Evolutionary conservation across 139 green algal genomes (phyloP), one percentile per base, ranked within the genome.

Genomic region (Volvox africanus): DNA sequence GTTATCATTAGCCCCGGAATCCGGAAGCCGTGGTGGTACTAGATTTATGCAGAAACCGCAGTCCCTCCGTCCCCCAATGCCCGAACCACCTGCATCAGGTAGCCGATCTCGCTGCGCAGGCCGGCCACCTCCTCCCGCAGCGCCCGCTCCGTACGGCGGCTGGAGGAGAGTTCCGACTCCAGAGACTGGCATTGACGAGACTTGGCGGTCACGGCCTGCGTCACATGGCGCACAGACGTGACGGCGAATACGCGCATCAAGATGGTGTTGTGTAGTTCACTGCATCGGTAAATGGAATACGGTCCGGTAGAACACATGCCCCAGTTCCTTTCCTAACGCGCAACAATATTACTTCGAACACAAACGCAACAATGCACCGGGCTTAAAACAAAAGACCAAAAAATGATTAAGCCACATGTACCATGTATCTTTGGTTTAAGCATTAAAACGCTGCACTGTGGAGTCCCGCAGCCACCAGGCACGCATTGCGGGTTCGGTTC

Each of bases 201-300:
- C 71, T 89, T 89, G 71, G 85, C 85, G 28, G 71, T 89, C 17
- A 89, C 50, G 26, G 83, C 67, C 83, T 89, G 83, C 37, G 80
- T 12, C 50, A 13, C 16, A 67, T 1, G 20, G 68, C 21, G 71
- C 16, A 28, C 2, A 73, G 24, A 28, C 16, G 2, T 24, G 2
- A 73, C 24, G 5, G 21, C 62, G 17, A 17, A 73, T 73, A 28
- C 21, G 65, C 65, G 65, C 21, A 28, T 73, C 21, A 12, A 30
- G 65, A 73, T 73, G 65, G 6, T 73, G 21, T 5, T 9, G 21
- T 24, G 65, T 73, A 73, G 65, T 14, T 55, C 5, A 5, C 44
- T 9, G 44, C 44, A 14, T 5, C 44, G 44, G 44, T 55, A 9
- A 14, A 55, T 12, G 65, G 65, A 28, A 73, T 12, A 24, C 65